These are phyloP conservation scores for Apium graveolens DNA, from an alignment of 129 eudicot genomes.

Conservation along the genomic window DNA sequence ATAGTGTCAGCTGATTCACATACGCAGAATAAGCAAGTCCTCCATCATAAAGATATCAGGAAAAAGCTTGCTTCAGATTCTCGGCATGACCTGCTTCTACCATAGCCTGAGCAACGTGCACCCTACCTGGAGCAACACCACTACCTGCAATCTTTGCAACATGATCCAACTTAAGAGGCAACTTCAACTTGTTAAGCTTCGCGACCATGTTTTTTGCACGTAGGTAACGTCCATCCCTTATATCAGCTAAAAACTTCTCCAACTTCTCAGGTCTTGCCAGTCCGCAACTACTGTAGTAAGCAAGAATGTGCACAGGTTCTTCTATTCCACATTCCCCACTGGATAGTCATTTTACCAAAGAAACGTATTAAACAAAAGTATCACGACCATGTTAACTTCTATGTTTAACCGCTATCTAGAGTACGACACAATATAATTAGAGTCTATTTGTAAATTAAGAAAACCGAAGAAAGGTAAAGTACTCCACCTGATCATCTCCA, in stretches of 20 bases:
- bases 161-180: constrained; percentile 77
- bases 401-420: neutral
- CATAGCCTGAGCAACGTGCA: constrained; percentile 92
- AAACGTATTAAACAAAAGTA: neutral
- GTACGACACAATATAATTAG: too few species aligned
- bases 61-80: constrained; percentile 81
- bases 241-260: constrained; percentile 59
- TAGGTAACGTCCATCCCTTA: constrained; percentile 78
- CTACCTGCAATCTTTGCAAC: constrained; percentile 81
- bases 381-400: neutral
- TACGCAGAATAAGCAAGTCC: constrained; percentile 96
- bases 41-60: constrained; percentile 81
- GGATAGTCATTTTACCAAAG: constrained; percentile 10
- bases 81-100: constrained; percentile 96
- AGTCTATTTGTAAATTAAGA: too few species aligned
- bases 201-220: constrained; percentile 84
- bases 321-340: constrained; percentile 62
- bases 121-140: constrained; percentile 94
- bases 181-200: constrained; percentile 62
- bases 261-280: constrained; percentile 50
- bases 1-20: neutral
- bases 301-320: constrained; percentile 96
- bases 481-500: too few species aligned
- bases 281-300: constrained; percentile 90
- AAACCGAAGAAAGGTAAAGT: too few species aligned